Evolutionary conservation across 306 rosid species (phyloP).

Genomic region (Carpinus fangiana): DNA sequence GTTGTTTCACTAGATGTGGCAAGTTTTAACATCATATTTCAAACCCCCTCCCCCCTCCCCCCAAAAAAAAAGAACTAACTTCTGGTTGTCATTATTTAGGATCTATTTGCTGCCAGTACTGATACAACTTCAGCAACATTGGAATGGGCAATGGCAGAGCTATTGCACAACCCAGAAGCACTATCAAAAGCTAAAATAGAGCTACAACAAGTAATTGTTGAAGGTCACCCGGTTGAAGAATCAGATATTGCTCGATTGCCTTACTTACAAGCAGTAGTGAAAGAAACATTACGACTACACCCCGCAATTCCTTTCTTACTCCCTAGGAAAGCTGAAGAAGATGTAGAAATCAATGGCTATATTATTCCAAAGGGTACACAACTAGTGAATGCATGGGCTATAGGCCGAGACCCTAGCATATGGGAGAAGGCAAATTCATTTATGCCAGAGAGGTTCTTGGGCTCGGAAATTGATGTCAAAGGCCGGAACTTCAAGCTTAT

Average conservation of each 20-base stretch:
- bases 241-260: constrained; percentile 42
- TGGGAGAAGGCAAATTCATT: constrained; percentile 49
- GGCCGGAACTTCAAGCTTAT: constrained; percentile 48
- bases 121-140: constrained; percentile 48
- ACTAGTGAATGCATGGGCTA: constrained; percentile 50
- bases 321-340: constrained; percentile 47
- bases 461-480: constrained; percentile 40
- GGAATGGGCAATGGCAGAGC: constrained; percentile 66
- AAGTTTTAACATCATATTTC: too few species aligned
- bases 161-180: constrained; percentile 41
- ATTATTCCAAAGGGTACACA: constrained; percentile 49
- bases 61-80: background rate
- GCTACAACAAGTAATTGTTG: constrained; percentile 38
- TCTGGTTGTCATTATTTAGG: constrained; percentile 24
- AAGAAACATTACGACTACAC: constrained; percentile 51
- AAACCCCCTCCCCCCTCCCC: too few species aligned
- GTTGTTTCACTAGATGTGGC: too few species aligned
- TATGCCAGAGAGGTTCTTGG: constrained; percentile 56
- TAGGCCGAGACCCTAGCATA: constrained; percentile 33
- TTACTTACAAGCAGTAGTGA: constrained; percentile 55
- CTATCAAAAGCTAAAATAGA: constrained; percentile 46
- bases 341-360: constrained; percentile 44
- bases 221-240: constrained; percentile 48
- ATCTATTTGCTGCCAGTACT: constrained; percentile 52
- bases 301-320: constrained; percentile 47